Percentiles rank a stretch among this genome's conserved stretches.
Evolutionary conservation across 768 basidiomycete species (phyloP).

Genomic region (Suillus occidentalis): DNA sequence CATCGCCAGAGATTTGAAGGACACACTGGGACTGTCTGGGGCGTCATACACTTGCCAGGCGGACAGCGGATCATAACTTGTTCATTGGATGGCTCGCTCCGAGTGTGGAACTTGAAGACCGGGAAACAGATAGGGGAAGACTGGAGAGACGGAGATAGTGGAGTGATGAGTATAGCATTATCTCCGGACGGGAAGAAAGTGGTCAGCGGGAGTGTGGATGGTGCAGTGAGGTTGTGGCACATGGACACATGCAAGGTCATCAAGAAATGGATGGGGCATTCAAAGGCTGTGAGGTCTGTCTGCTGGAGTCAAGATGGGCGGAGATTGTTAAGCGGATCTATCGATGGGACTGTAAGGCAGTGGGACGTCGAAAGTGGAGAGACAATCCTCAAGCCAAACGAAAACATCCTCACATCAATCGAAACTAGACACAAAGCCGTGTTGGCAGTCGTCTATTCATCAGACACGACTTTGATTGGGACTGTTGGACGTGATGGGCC

Average conservation of each 20-base stretch:
- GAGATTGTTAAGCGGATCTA: background rate
- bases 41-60: background rate
- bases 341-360: background rate
- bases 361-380: background rate
- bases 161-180: background rate
- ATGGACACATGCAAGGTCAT: background rate
- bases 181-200: background rate
- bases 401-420: background rate
- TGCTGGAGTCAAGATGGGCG: background rate
- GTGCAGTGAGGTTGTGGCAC: background rate
- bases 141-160: background rate
- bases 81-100: background rate
- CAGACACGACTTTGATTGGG: constrained; percentile 1
- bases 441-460: background rate
- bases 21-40: background rate
- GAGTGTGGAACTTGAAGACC: background rate
- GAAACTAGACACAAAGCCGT: background rate
- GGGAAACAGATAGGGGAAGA: background rate
- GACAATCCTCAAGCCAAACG: too few species aligned
- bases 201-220: background rate
- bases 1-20: background rate
- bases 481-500: background rate
- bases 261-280: background rate
- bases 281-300: rapidly evolving
- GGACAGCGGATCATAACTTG: background rate